Base-by-base conservation (phyloP, 495 filamentous ascomycete species). In the Trypethelium eluteriae region DNA sequence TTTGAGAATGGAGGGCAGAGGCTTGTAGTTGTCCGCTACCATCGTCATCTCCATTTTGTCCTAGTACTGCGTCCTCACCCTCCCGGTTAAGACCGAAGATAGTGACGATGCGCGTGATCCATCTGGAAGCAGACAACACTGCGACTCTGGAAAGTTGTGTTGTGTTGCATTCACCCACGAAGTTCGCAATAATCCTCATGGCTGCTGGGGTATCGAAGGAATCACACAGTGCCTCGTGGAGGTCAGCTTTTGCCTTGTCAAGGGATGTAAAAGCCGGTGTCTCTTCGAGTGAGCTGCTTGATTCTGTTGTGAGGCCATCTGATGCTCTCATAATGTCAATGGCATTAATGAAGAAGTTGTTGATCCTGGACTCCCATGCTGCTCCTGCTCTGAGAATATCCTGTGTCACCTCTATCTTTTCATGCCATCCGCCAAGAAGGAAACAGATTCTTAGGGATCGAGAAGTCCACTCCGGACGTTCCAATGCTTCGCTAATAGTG, bases 291-390 rank as follows among this genome's bases (percentile, higher is more conserved):
- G n/a, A 47, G 53, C 39, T 7, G 39, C 32, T 62, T 65, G 56
- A 64, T 66, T 12, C 32, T 63, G n/a, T 2, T 16, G 16, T 34
- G 38, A n/a, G 14, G 32, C 6, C 16, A 14, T 41, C 14, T n/a
- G 41, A 25, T 25, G 32, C 7, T 18, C n/a, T 18, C 38, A 35
- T 14, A n/a, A 61, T 49, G 38, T 89, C 86, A 69, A 84, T 86
- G 56, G 81, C 82, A 67, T 93, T 95, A 56, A 88, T 83, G 80
- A 98, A 97, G 79, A 97, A 96, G 77, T 96, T 96, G 72, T 89
- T 89, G 9, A 97, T 74, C 16, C 87, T 88, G 35, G 83, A 83
- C 75, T 98, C 94, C 90, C 92, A 97, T 2, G 80, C 82, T 63
- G 83, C 85, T 0, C 87, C 89, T 63, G 85, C 81, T 38, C 84